These are phyloP conservation scores for Zygosaccharomyces gambellarensis DNA, from an alignment of 805 yeast species.

Conservation along the genomic window DNA sequence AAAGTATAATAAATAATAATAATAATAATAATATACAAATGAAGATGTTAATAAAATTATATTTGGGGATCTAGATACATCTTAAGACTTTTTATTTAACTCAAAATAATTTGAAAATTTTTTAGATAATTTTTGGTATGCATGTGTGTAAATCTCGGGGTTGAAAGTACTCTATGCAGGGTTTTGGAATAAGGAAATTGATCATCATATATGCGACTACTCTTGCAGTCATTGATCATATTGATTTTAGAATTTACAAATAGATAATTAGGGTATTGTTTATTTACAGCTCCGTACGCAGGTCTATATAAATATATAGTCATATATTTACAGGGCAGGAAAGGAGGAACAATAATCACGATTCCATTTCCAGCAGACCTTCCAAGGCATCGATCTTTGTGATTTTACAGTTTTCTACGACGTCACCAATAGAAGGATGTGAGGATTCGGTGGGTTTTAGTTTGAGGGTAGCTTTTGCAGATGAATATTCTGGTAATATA, in stretches of 20 bases:
- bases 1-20: neutral
- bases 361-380: conserved; percentile 36
- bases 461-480: conserved; percentile 32
- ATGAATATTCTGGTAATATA: conserved; percentile 26
- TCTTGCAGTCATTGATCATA: no score
- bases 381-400: conserved; percentile 42
- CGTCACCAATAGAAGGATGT: conserved; percentile 42
- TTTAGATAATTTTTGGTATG: no score
- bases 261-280: neutral
- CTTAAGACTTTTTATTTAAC: no score
- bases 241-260: no score
- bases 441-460: conserved; percentile 24
- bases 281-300: neutral
- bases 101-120: no score
- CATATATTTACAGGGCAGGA: neutral
- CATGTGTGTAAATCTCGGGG: no score
- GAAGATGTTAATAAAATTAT: neutral
- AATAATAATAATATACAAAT: neutral
- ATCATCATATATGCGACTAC: no score
- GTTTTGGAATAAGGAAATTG: no score
- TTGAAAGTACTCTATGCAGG: no score
- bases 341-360: neutral
- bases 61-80: no score
- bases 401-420: conserved; percentile 38
- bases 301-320: neutral